Evolutionary conservation across 495 filamentous ascomycete genomes (phyloP), one percentile per base, ranked within the genome.

Genomic region (Penicillium pancosmium): DNA sequence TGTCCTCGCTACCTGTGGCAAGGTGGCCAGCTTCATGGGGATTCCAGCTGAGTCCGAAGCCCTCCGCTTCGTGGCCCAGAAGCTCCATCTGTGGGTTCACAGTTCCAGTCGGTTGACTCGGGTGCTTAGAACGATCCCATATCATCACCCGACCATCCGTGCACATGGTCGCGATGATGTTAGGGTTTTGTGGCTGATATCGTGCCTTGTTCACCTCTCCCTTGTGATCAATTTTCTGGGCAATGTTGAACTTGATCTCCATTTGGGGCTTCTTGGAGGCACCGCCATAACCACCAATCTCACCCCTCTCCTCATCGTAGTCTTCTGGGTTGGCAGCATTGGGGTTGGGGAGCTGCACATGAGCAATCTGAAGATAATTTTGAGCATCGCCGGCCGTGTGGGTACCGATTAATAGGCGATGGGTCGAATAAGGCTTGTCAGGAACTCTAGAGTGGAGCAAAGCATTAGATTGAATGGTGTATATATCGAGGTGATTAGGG

Each of bases 161-260:
- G 27, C 91, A 91, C 82, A 97, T 89, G 2, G 95, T 96, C 16
- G 94, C 95, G 63, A 99, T 97, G 53, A 99, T 85, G 64, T 99
- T 90, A 8, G 94, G 94, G 63, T 99, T 99, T 72, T 98, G 93
- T 13, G 94, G 95, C 74, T 95, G 92, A 72, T 98, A 97, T 57
- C 95, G 86, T 1, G 95, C 95, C 74, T 98, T 99, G 80, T 99
- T 99, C 66, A 99, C 92, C 70, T 99, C 95, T 34, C 90, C 91
- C 21, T 91, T 91, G 72, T 99, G 95, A 63, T 96, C 90, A 68
- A 99, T 98, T 73, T 91, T 94, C 73, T 99, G 95, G 34, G 91
- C 86, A 64, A 98, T 89, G 48, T 87, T 88, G 78, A 96, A 93
- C 57, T 90, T 91, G 68, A 88, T 84, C 56, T 83, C 80, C 74